Conservation (phyloP, 2,329 filamentous ascomycete species). For the Cytospora piceae region DNA sequence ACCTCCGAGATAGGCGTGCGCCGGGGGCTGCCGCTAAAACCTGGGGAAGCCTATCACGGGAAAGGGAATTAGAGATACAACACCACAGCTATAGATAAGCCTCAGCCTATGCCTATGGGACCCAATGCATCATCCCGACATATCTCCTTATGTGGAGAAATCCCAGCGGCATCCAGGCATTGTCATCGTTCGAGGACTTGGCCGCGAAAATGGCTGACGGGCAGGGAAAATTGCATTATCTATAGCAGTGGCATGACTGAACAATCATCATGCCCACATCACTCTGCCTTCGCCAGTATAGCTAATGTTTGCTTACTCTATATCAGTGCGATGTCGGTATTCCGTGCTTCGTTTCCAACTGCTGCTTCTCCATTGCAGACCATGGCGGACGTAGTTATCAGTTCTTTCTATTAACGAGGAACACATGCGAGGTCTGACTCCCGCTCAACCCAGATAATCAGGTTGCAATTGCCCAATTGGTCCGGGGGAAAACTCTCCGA, state of each 20-base stretch:
- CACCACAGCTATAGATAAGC: conserved; percentile 23
- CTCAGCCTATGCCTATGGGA: conserved; percentile 12
- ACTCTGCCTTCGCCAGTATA: neutral
- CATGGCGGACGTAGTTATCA: neutral
- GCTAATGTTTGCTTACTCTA: neutral
- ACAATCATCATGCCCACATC: neutral
- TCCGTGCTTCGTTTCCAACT: neutral
- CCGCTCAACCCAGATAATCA: no score
- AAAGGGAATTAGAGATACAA: conserved; percentile 5
- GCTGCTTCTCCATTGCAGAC: neutral
- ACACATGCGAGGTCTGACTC: no score
- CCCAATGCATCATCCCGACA: conserved; percentile 12
- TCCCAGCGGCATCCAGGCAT: neutral
- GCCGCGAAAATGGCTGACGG: neutral
- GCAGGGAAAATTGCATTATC: neutral
- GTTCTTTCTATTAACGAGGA: no score
- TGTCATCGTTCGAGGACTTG: neutral
- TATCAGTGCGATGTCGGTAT: neutral
- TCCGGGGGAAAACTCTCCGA: no score
- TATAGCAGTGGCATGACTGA: neutral
- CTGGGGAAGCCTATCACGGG: conserved; percentile 15
- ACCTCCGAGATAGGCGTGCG: conserved; percentile 28
- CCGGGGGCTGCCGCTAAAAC: conserved; percentile 20
- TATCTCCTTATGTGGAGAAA: conserved; percentile 12
- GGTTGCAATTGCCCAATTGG: no score